Base-by-base conservation (phyloP, 192 early-diverging fungal species). In the Linnemannia zychae region DNA sequence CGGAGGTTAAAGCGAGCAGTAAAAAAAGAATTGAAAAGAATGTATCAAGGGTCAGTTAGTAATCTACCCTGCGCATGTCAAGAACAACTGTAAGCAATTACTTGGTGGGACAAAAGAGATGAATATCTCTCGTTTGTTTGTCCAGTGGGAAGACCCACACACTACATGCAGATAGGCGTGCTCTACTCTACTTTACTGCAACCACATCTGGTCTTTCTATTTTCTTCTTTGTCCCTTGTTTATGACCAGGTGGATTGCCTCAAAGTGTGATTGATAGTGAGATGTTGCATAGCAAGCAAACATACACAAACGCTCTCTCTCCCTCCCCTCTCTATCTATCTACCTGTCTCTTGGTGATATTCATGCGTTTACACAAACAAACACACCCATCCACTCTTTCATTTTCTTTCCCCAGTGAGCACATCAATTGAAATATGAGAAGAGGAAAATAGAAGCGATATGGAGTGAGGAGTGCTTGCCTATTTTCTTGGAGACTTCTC, bases 401-500 rank as follows among this genome's bases (percentile, higher is more conserved):
- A 0, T 7, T 11, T n/a, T 68, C 37, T 20, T 18, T n/a, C 40
- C 16, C 13, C 6, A 17, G 31, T 22, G 28, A 67, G 46, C 63
- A 49, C 24, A 67, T 47, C n/a, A 36, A 66, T 48, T 18, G 22
- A 67, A 67, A 66, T 40, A 76, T 16, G 24, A 44, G 11, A n/a
- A 67, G 17, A 76, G 28, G 22, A 67, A 47, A 37, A 36, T 31
- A 67, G 12, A 67, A 67, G 68, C 5, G 65, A 46, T 6, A 49
- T 33, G 9, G 40, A 52, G 7, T 40, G 48, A 34, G 15, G 18
- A 69, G 7, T 63, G 88, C 76, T 87, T 90, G n/a, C 94, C 93
- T 53, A 94, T 91, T 78, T 91, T 92, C 88, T 93, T 93, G 16
- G 93, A 93, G 28, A 94, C 90, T 75, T 94, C 93, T 53, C 93